Conservation (phyloP, 768 basidiomycete species). For the Imleria badia region DNA sequence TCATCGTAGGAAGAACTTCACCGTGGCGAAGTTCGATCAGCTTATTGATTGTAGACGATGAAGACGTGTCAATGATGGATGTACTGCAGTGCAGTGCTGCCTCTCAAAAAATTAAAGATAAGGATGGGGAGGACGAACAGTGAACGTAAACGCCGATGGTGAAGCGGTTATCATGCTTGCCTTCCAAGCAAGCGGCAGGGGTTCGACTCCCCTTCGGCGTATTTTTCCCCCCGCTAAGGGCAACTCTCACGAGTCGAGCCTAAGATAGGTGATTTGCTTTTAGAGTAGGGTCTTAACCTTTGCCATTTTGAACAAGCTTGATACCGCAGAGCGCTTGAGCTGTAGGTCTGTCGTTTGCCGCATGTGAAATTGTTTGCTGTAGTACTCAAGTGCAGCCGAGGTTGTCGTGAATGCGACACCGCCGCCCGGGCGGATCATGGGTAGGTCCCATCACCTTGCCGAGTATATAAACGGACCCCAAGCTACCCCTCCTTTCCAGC, state of each 20-base stretch:
- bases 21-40: neutral
- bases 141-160: conserved; percentile 54
- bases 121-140: too few relatives aligned
- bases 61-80: too few relatives aligned
- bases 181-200: conserved; percentile 80
- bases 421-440: conserved; percentile 18
- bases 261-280: too few relatives aligned
- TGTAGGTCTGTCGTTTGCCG: neutral
- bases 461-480: conserved; percentile 8
- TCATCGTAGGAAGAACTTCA: conserved; percentile 7
- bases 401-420: neutral
- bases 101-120: too few relatives aligned
- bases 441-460: neutral
- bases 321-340: neutral
- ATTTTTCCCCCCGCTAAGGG: conserved; percentile 3
- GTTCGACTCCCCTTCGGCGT: conserved; percentile 73
- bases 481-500: neutral
- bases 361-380: neutral
- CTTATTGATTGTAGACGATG: neutral
- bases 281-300: neutral
- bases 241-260: too few relatives aligned
- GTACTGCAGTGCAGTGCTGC: too few relatives aligned
- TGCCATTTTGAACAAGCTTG: neutral
- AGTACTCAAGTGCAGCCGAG: too few relatives aligned
- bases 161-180: conserved; percentile 94